Evolutionary conservation across 352 stramenopile genomes (phyloP), one percentile per base, ranked within the genome.

Genomic region (Hyaloperonospora brassicae): DNA sequence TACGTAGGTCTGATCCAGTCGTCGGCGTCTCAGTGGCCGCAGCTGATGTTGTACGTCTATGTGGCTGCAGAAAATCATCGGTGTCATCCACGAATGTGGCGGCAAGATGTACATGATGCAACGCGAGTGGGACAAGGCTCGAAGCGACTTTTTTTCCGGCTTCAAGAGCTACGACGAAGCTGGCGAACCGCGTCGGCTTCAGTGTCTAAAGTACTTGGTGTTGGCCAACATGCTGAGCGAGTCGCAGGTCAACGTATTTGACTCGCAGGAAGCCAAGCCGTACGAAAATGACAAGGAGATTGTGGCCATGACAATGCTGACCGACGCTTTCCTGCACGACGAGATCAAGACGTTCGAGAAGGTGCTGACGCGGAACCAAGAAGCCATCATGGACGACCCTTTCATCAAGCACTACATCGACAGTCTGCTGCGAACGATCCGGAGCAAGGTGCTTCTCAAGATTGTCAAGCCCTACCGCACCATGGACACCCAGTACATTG

Each of bases 81-180:
- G 89, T 12, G 73, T 97, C 23, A 98, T 98, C 60, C 89, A 96
- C 65, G 93, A 98, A 62, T 89, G 95, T 39, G 93, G 93, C 34
- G 93, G 93, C 0, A 98, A 98, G 68, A 98, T 97, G 89, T 89
- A 97, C 68, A 96, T 98, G 86, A 93, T 93, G 83, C 79, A 94
- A 64, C 76, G 87, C 5, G 88, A 97, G 50, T 98, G 95, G 76
- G 84, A 97, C 52, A 90, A 93, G 41, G 93, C 90, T 0, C 84
- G 80, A 0, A 95, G 90, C 47, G 89, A 95, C 23, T 98, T 98
- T 48, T 97, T 98, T 56, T 88, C 96, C 48, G 91, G 88, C 9
- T 98, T 98, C 68, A 98, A 98, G 64, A 96, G 81, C 56, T 98
- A 97, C 61, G 93, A 98, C 64, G 93, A 98, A 68, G 93, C 93